These are phyloP conservation scores for Linum tenue DNA, from an alignment of 345 rosid species.

Conservation along the genomic window DNA sequence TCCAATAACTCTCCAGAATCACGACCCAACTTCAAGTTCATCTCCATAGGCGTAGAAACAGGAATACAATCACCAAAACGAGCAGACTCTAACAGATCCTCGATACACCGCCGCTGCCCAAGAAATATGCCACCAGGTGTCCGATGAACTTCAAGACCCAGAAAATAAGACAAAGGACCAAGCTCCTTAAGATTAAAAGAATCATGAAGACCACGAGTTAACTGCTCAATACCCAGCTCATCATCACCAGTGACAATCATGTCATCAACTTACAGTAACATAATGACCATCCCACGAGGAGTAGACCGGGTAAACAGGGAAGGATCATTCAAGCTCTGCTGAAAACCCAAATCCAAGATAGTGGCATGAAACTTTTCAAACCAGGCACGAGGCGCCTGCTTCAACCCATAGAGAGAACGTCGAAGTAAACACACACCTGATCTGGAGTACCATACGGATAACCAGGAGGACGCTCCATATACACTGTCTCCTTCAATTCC, in stretches of 20 bases:
- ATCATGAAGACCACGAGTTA: too few species aligned
- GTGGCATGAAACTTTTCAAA: neutral
- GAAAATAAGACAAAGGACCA: neutral
- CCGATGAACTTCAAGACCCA: neutral
- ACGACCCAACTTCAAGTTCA: neutral
- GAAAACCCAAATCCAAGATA: neutral
- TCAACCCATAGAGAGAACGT: neutral
- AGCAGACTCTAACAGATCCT: neutral
- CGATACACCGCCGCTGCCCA: neutral
- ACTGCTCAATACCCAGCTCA: too few species aligned
- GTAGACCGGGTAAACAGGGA: neutral
- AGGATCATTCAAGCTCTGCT: neutral
- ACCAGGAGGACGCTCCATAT: neutral
- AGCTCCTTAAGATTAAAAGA: neutral
- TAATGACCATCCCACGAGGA: neutral
- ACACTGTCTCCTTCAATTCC: neutral
- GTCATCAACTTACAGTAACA: neutral
- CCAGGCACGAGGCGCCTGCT: neutral
- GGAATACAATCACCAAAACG: neutral
- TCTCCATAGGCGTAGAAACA: neutral
- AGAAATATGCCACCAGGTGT: neutral
- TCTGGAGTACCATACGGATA: neutral
- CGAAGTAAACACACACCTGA: neutral
- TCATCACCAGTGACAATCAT: neutral
- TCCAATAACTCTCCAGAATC: neutral